Conservation (phyloP, 352 stramenopile species). For the Pythium brassicae region DNA sequence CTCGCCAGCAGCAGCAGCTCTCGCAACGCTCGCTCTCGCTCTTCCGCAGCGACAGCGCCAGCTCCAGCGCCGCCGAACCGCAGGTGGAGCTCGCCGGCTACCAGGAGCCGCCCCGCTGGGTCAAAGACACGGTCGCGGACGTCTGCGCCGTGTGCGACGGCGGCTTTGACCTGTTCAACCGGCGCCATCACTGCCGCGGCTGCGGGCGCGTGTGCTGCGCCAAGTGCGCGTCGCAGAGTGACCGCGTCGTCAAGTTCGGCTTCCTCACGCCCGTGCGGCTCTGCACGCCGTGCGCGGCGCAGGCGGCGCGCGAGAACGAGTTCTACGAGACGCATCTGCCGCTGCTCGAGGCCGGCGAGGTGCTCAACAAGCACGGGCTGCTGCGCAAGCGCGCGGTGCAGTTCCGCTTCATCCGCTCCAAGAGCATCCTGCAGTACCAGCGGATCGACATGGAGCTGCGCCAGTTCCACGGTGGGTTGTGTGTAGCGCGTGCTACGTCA, state of each 20-base stretch:
- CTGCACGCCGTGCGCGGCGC: conserved; percentile 35
- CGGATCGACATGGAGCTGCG: conserved; percentile 48
- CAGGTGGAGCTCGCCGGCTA: conserved; percentile 29
- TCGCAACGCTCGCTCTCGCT: conserved; percentile 9
- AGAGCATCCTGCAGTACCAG: conserved; percentile 74
- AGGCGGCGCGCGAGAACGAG: conserved; percentile 47
- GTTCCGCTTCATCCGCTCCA: conserved; percentile 53
- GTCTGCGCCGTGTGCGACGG: conserved; percentile 41
- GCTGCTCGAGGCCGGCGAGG: conserved; percentile 48
- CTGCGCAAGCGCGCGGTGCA: conserved; percentile 50
- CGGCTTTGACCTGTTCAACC: conserved; percentile 59
- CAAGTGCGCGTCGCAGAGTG: conserved; percentile 32
- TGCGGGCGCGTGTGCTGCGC: conserved; percentile 62
- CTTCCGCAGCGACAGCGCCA: conserved; percentile 10
- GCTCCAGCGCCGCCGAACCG: conserved; percentile 8
- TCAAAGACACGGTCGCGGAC: conserved; percentile 51
- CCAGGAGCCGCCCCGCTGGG: conserved; percentile 47
- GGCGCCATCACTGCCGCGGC: conserved; percentile 62
- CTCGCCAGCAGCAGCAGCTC: conserved; percentile 17
- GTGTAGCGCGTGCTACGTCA: too few species aligned
- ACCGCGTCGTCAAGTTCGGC: conserved; percentile 65
- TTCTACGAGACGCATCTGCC: conserved; percentile 66
- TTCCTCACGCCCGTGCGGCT: conserved; percentile 59
- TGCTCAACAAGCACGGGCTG: conserved; percentile 70
- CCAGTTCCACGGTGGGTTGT: conserved; percentile 29